Base-by-base conservation (phyloP, 2,329 filamentous ascomycete species). In the Myriosclerotinia duriaeana region DNA sequence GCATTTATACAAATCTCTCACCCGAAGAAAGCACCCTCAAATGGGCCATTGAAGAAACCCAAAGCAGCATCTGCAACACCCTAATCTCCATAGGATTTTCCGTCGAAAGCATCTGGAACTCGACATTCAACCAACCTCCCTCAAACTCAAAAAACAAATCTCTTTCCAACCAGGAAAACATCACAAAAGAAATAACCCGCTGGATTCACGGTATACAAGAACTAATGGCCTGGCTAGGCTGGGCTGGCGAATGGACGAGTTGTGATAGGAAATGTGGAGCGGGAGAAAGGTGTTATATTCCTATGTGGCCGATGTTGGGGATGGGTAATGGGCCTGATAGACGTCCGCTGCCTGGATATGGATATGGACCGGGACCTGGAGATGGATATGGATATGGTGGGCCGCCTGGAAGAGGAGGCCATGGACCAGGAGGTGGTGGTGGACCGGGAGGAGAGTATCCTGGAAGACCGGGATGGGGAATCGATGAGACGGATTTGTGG, bases 181-280 rank as follows among this genome's bases (percentile, higher is more conserved):
- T 60, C 15, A 58, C 4, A n/a, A 65, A 74, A 7, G 72, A 76
- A 20, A 67, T 82, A 5, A 44, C 17, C 14, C 62, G 68, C 14
- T 74, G 74, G 73, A 67, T 60, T 44, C 53, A 71, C 52, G 70
- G 73, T 17, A 30, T 74, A 5, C 76, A 79, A 55, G 78, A 81
- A 68, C 71, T 84, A 14, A 78, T 79, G 71, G 80, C 82, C 1
- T 84, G 82, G 81, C 75, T 83, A 0, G 82, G 81, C 6, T 84
- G 82, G 82, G 80, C 79, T 46, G 79, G 80, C 38, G 78, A 82
- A 72, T 82, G 79, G 72, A 74, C 77, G 1, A 74, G 75, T 11
- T 83, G 81, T 67, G 69, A 76, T 3, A 71, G 76, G 40, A 76
- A 76, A 52, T 83, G 81, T 66, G 78, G 69, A 5, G 77, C 76